Base-by-base conservation (phyloP, 371 early-diverging fungal genomes). In the Quaeritorhiza haematococci region DNA sequence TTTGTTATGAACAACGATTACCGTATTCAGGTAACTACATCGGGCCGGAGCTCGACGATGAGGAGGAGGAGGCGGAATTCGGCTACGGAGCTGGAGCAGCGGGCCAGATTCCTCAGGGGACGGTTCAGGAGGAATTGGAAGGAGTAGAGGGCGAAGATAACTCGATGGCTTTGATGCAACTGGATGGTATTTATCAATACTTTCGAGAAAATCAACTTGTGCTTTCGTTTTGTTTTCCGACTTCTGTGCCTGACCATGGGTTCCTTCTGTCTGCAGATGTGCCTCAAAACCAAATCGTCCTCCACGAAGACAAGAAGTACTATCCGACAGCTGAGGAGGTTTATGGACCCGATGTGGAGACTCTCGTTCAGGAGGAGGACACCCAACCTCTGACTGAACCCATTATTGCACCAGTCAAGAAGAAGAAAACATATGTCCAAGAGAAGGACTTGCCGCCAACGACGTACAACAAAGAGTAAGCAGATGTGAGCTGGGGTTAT, bases 281-380 rank as follows among this genome's bases (percentile, higher is more conserved):
- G n/a, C 30, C 3, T 5, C 21, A 76, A 38, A 87, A 80, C 55
- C 88, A 91, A 67, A 82, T 98, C 43, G 90, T 98, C 0, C 78
- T 95, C 45, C 96, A 96, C 62, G 97, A 98, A 68, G 97, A 98
- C 66, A 96, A 96, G 68, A 90, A 91, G 64, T 97, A 96, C 71
- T 98, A 98, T 59, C 95, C 96, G 6, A 85, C 90, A 23, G 97
- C 97, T 2, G 91, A 90, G 71, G 96, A 96, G 65, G 91, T 98
- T n/a, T 98, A 91, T 68, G 98, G 98, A 5, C 80, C 84, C 26
- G 98, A 84, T 19, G 98, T 97, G 15, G 98, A 98, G 68, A 84
- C 90, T 0, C 65, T 98, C 47, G 97, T 97, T 3, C 93, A 98
- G 65, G 97, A 96, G 59, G 97, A 97, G 69, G 98, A 98, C 70